These are phyloP conservation scores for Sporothrix brunneoviolacea DNA, from an alignment of 2,329 filamentous ascomycete genomes.

Conservation along the genomic window DNA sequence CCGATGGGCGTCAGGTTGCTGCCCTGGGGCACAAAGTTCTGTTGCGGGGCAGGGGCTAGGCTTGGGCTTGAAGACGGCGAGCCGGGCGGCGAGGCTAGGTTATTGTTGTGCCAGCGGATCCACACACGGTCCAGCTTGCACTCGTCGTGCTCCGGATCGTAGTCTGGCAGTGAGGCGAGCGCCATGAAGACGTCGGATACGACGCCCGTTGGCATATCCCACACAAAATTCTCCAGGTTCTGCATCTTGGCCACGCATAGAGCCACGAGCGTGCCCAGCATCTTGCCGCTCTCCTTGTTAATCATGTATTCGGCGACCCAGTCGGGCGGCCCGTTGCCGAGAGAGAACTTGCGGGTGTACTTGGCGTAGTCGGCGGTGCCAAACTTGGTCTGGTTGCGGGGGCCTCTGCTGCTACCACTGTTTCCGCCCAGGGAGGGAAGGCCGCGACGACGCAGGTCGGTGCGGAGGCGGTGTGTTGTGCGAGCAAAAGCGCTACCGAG, in stretches of 20 bases:
- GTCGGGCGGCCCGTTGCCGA: slow-evolving; percentile 71
- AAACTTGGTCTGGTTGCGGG: slow-evolving; percentile 21
- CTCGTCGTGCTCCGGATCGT: slow-evolving; percentile 47
- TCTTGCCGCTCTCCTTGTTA: slow-evolving; percentile 76
- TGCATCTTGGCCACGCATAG: slow-evolving; percentile 74
- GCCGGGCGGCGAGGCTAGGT: slow-evolving; percentile 32
- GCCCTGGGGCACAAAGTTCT: slow-evolving; percentile 26
- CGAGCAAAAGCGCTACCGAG: slow-evolving; percentile 51
- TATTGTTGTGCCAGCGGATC: slow-evolving; percentile 79
- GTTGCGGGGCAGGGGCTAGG: slow-evolving; percentile 13
- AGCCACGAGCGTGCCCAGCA: slow-evolving; percentile 78
- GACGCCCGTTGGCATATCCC: slow-evolving; percentile 86
- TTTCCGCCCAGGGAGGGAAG: not conserved
- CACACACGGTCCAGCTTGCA: slow-evolving; percentile 68
- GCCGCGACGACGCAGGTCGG: not conserved
- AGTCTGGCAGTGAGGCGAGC: slow-evolving; percentile 62
- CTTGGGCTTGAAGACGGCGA: slow-evolving; percentile 26
- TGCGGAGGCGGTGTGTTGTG: slow-evolving; percentile 30
- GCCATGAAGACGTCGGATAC: slow-evolving; percentile 75
- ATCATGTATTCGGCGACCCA: slow-evolving; percentile 80
- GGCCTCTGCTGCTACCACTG: slow-evolving; percentile 13
- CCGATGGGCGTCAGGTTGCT: slow-evolving; percentile 37
- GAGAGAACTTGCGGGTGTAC: slow-evolving; percentile 73
- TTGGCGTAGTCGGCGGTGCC: slow-evolving; percentile 63
- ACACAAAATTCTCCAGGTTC: slow-evolving; percentile 74